These are phyloP conservation scores for Gossypium schwendimanii DNA, from an alignment of 441 rosid species.

Conservation along the genomic window DNA sequence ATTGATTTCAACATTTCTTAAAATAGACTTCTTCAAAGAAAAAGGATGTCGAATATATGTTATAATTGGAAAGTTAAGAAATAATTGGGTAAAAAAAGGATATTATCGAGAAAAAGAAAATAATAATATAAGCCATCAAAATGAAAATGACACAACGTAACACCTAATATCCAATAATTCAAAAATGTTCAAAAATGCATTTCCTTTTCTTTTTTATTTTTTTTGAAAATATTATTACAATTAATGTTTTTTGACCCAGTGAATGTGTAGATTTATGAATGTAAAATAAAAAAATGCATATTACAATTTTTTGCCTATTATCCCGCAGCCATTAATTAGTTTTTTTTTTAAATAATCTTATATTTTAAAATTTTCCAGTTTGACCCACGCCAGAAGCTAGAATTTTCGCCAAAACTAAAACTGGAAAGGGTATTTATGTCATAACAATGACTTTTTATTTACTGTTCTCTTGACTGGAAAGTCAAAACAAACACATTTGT, in stretches of 20 bases:
- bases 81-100: background rate
- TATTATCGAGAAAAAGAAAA: background rate
- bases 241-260: background rate
- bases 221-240: background rate
- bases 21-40: background rate
- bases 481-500: background rate
- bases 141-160: conserved; percentile 13
- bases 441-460: background rate
- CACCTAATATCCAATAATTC: background rate
- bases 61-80: background rate
- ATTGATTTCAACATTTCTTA: background rate
- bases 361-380: background rate
- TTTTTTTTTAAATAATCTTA: background rate
- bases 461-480: conserved; percentile 17
- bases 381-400: background rate
- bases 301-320: background rate
- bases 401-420: background rate
- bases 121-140: background rate
- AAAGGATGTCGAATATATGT: background rate
- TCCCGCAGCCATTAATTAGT: background rate
- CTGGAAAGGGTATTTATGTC: conserved; percentile 15
- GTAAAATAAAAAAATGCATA: background rate
- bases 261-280: background rate
- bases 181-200: too few species aligned
- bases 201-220: background rate